Evolutionary conservation across 352 stramenopile genomes (phyloP), one percentile per base, ranked within the genome.

Genomic region (Phytophthora brassicae): DNA sequence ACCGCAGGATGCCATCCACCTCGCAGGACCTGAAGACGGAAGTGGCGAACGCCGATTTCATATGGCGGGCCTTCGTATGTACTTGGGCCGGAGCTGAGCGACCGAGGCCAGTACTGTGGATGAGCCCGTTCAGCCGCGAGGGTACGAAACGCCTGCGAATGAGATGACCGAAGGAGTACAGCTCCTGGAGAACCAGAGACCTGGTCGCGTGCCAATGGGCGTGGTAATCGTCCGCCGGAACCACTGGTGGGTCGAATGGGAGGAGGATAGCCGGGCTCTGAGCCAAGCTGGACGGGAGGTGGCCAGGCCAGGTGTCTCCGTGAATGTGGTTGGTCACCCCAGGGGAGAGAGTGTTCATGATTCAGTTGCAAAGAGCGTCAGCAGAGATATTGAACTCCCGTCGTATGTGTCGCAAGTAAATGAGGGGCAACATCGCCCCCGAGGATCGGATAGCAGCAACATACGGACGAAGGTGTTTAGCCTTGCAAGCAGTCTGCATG

Each of bases 351-450:
- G 16, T 33, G 38, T 72, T 53, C 57, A 64, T 65, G 19, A 47
- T 29, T 47, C 57, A 72, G 38, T 72, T 72, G 47, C 56, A 58
- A 3, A 64, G 39, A 2, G 47, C 47, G 26, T 64, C 47, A 7
- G 39, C 24, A 7, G 39, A 28, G 17, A 9, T 23, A 24, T 58
- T 64, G 22, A 31, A 39, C 28, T 23, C 19, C 24, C 38, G 39
- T 1, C 41, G 22, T 17, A 64, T 17, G 38, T 53, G 39, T 16
- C 29, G 20, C 5, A 72, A 42, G 7, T 28, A 49, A 33, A 59
- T 48, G 3, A 35, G 11, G 8, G 42, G 12, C 17, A 23, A 3
- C 5, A 20, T 39, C 7, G 33, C 36, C 33, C 41, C 58, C 41
- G 49, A 56, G 24, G 49, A 43, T 46, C 58, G 53, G 19, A 60